phyloP scores from a whole-genome alignment of 306 rosid species.

The Quillaja saponaria region DNA sequence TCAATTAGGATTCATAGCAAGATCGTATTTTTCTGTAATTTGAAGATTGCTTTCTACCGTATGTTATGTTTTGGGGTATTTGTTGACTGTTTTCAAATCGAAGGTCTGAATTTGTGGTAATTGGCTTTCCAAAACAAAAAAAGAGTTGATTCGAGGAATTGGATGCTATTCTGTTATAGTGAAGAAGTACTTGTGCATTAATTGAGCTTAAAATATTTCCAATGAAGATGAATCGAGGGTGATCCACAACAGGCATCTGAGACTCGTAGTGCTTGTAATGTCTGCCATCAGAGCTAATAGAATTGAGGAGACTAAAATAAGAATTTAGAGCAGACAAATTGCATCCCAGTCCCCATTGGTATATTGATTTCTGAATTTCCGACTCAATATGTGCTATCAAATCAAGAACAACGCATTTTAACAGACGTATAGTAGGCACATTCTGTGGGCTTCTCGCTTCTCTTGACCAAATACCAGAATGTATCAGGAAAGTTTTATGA shows the following conservation, averaged over 20 bases:
- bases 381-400: too few relatives aligned
- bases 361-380: background rate
- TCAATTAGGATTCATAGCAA: background rate
- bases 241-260: background rate
- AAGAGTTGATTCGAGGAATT: background rate
- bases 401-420: too few relatives aligned
- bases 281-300: constrained; percentile 1
- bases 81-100: background rate
- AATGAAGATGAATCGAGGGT: background rate
- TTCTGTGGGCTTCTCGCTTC: background rate
- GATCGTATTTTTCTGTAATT: background rate
- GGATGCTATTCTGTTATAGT: background rate
- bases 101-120: background rate
- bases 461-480: background rate
- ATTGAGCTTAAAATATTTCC: too few relatives aligned
- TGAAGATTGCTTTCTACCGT: too few relatives aligned
- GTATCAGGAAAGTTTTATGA: background rate
- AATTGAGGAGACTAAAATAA: background rate
- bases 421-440: too few relatives aligned
- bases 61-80: too few relatives aligned
- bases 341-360: background rate
- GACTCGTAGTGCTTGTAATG: background rate
- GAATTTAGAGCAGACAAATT: background rate
- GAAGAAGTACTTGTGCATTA: background rate
- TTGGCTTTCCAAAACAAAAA: background rate